Evolutionary conservation across 495 filamentous ascomycete species (phyloP), one percentile per base, ranked within the genome.

Genomic region (Friedmanniomyces endolithicus): DNA sequence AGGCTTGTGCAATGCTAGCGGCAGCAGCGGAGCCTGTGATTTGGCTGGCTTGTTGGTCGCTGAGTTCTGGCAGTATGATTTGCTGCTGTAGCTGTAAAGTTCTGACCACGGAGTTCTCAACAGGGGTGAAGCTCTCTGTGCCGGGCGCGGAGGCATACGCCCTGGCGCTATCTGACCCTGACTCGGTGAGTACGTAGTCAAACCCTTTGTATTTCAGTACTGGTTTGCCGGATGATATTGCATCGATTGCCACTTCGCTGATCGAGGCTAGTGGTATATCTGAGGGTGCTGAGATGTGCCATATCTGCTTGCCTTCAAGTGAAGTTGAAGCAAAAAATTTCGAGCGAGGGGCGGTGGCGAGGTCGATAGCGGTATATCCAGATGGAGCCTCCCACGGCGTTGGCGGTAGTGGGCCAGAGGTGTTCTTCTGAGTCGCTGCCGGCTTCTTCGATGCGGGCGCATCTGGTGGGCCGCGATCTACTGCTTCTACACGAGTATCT

Each of bases 271-370:
- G 56, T 4, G 77, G 67, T 9, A 79, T 55, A 11, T 66, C 68
- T 6, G 68, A 67, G 27, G 77, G 77, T 31, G 72, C 73, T n/a
- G 70, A 74, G 33, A 80, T 72, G 56, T 80, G 73, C 76, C 76
- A 80, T 31, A 80, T 64, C 53, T 79, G 67, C 58, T 78, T 79
- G 39, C 71, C 73, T 48, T 62, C 55, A 2, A 76, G 57, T n/a
- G 64, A 63, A 22, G 35, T 24, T 3, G 61, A 41, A 11, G 53
- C 3, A 20, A 56, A 22, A 1, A 33, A 2, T 0, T 22, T 34
- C 22, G 14, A 14, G 41, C 22, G n/a, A 27, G 17, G 17, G 41
- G 24, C 43, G 8, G 20, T 7, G 11, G 40, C 0, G 1, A 46
- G 8, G 19, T 46, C 39, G 1, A 62, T 1, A 14, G 55, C 20